Percentiles rank a stretch among this genome's conserved stretches.
phyloP scores from a whole-genome alignment of 2,329 filamentous ascomycete genomes.

The Arthrobotrys sphaeroides region DNA sequence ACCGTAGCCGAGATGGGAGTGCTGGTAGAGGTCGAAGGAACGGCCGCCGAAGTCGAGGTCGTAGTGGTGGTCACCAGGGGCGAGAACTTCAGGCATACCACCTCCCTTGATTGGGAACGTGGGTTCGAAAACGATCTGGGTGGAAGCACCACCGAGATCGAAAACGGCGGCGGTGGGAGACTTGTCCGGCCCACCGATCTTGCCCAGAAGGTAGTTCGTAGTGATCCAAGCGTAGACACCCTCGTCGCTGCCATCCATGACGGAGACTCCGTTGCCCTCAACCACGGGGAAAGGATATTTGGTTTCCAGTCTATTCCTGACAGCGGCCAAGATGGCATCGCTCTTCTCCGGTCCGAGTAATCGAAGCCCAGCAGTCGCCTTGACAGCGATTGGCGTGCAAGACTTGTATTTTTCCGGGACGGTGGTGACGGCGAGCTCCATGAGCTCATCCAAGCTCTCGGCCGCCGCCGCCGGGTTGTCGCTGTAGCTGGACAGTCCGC shows the following conservation, averaged over 20 bases:
- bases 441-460: constrained; percentile 83
- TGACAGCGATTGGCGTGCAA: constrained; percentile 97
- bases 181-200: constrained; percentile 92
- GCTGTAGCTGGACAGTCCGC: constrained; percentile 83
- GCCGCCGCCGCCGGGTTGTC: constrained; percentile 87
- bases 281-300: constrained; percentile 95
- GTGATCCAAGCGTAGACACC: constrained; percentile 86
- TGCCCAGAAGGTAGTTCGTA: constrained; percentile 96
- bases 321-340: constrained; percentile 83
- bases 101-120: constrained; percentile 80
- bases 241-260: constrained; percentile 98
- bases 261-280: constrained; percentile 86
- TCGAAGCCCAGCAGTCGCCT: constrained; percentile 92
- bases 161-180: constrained; percentile 92
- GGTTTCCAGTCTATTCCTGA: constrained; percentile 83
- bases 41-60: constrained; percentile 87
- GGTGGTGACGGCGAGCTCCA: constrained; percentile 82
- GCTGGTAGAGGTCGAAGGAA: constrained; percentile 92
- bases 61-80: constrained; percentile 95
- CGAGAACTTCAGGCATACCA: constrained; percentile 84
- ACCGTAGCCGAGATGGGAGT: constrained; percentile 96
- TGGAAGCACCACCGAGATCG: constrained; percentile 94
- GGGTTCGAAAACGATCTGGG: constrained; percentile 98
- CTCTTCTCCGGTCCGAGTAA: constrained; percentile 84
- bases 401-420: constrained; percentile 88